Conservation (phyloP, 108 stramenopile species). For the Skeletonema costatum region DNA sequence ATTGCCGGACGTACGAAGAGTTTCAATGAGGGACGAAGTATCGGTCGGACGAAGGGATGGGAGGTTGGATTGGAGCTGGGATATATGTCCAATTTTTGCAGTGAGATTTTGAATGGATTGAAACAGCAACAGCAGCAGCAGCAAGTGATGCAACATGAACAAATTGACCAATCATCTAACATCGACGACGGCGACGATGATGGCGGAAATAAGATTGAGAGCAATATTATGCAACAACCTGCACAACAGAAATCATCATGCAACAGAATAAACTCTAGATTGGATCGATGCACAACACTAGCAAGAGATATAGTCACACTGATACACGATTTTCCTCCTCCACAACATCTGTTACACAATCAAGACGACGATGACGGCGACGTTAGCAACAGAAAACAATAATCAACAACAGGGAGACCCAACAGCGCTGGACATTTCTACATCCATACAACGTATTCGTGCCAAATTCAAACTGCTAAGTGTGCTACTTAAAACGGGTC, state of each 20-base stretch:
- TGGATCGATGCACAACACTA: constrained; percentile 26
- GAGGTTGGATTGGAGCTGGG: constrained; percentile 47
- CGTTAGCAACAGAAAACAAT: neutral
- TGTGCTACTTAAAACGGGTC: constrained; percentile 16
- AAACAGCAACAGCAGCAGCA: neutral
- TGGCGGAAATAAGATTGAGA: neutral
- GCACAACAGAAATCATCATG: neutral
- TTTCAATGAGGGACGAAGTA: constrained; percentile 8
- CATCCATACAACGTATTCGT: constrained; percentile 25
- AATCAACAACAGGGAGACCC: neutral
- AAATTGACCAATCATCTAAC: no score
- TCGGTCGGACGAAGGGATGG: constrained; percentile 45
- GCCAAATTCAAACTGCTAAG: constrained; percentile 36
- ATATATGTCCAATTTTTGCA: constrained; percentile 26
- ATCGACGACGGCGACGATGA: neutral
- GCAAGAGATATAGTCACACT: constrained; percentile 14
- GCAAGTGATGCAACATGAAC: no score
- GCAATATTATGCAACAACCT: neutral
- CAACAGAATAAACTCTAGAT: neutral
- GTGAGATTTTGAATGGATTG: constrained; percentile 1
- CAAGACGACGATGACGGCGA: neutral
- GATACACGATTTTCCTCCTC: constrained; percentile 37
- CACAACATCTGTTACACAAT: constrained; percentile 16
- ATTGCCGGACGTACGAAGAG: constrained; percentile 8
- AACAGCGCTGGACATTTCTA: constrained; percentile 12